A percentile compares a stretch with the other conserved stretches of the same genome.
Conservation (phyloP, 2,329 filamentous ascomycete genomes). For the Cordyceps fumosorosea region DNA sequence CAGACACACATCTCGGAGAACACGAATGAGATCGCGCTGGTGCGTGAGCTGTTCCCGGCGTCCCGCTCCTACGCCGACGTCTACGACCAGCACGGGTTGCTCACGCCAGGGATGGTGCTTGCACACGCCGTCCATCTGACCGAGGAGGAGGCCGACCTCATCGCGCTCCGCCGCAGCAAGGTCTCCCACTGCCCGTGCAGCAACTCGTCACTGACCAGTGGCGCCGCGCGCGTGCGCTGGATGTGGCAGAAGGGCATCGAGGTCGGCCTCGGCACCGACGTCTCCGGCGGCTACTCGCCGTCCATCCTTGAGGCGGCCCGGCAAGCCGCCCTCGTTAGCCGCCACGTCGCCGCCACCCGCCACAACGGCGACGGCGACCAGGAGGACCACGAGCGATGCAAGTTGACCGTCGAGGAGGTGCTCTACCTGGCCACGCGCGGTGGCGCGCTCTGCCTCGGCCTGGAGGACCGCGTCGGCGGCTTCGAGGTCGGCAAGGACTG, state of each 20-base stretch:
- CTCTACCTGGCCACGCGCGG: constrained; percentile 84
- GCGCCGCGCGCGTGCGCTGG: constrained; percentile 67
- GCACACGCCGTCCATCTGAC: constrained; percentile 78
- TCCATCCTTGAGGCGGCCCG: constrained; percentile 77
- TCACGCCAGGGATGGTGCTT: constrained; percentile 69
- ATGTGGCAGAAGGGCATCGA: constrained; percentile 68
- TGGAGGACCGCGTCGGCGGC: constrained; percentile 64
- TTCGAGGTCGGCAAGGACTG: constrained; percentile 85
- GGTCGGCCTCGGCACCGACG: constrained; percentile 84
- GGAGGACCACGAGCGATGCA: constrained; percentile 42
- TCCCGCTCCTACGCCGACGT: constrained; percentile 62
- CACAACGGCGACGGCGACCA: constrained; percentile 18
- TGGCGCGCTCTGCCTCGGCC: constrained; percentile 72
- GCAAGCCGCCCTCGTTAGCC: constrained; percentile 71
- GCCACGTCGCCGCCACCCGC: constrained; percentile 56
- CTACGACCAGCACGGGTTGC: constrained; percentile 66
- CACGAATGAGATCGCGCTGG: constrained; percentile 62
- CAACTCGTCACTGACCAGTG: constrained; percentile 77
- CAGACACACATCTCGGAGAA: constrained; percentile 94
- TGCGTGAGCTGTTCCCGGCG: constrained; percentile 62
- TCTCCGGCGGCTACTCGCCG: constrained; percentile 79
- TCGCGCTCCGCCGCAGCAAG: constrained; percentile 56
- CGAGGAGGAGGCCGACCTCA: constrained; percentile 56
- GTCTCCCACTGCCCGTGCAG: constrained; percentile 82
- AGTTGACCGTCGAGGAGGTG: constrained; percentile 78